Conservation (phyloP, 768 basidiomycete genomes). For the Amanita jacksonii region DNA sequence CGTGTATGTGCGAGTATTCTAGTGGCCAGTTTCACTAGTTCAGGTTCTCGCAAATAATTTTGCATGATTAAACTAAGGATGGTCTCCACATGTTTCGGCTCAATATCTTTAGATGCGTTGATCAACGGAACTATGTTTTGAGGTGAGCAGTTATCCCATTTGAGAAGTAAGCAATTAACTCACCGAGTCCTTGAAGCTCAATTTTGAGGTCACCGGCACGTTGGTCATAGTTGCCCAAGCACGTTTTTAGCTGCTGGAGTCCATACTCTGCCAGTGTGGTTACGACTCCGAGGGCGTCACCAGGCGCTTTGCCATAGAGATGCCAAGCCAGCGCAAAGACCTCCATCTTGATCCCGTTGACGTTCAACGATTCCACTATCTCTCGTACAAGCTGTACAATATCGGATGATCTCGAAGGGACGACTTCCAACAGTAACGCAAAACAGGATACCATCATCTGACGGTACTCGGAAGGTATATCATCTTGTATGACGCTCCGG, state of each 20-base stretch:
- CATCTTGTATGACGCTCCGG: conserved; percentile 10
- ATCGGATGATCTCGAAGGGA: conserved; percentile 15
- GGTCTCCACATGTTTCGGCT: conserved; percentile 61
- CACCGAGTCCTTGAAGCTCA: conserved; percentile 30
- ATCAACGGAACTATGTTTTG: conserved; percentile 21
- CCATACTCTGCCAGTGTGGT: conserved; percentile 32
- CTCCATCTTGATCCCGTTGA: conserved; percentile 20
- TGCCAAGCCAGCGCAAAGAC: conserved; percentile 23
- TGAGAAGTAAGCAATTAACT: conserved; percentile 13
- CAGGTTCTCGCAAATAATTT: conserved; percentile 37
- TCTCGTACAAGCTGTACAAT: conserved; percentile 17
- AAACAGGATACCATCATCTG: conserved; percentile 11
- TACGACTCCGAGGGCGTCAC: conserved; percentile 15
- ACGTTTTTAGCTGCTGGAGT: conserved; percentile 44
- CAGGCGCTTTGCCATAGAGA: conserved; percentile 13
- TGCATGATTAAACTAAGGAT: conserved; percentile 56
- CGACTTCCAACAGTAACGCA: conserved; percentile 11
- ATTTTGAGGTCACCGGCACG: conserved; percentile 9
- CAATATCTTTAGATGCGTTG: conserved; percentile 24
- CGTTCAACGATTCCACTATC: conserved; percentile 17
- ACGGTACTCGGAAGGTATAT: conserved; percentile 12
- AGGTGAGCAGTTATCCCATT: no score
- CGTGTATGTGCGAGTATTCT: conserved; percentile 20
- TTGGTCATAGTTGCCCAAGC: conserved; percentile 27
- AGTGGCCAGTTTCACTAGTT: conserved; percentile 34